These are phyloP conservation scores for Phaseolus lunatus DNA, from an alignment of 306 rosid genomes.

Conservation along the genomic window DNA sequence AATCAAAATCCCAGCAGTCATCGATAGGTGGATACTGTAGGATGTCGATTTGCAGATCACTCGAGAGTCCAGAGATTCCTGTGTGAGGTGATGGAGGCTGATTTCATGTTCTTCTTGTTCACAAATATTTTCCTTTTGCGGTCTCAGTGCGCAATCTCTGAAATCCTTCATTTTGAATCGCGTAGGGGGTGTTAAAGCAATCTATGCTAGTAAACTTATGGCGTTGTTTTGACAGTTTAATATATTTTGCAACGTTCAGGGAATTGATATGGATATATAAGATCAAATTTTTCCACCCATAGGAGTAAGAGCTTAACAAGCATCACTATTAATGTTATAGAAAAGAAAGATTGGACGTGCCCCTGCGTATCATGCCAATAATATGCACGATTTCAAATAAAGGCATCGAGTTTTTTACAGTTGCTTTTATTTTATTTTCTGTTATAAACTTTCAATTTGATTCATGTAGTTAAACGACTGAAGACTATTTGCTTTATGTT, in stretches of 20 bases:
- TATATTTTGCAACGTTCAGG: neutral
- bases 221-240: neutral
- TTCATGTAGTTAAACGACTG: neutral
- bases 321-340: neutral
- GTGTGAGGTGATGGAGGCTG: neutral
- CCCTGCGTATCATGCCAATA: neutral
- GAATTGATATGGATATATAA: neutral
- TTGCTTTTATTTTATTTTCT: neutral
- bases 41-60: neutral
- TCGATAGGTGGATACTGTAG: neutral
- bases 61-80: neutral
- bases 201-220: neutral
- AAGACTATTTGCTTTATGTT: neutral
- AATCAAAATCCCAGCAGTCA: neutral
- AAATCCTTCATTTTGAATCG: neutral
- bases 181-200: neutral
- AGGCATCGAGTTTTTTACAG: neutral
- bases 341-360: constrained; percentile 16
- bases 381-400: neutral
- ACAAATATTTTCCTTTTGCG: neutral
- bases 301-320: constrained; percentile 2
- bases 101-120: neutral
- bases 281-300: neutral
- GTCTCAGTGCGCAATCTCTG: neutral
- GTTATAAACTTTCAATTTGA: too few species aligned